Conservation (phyloP, 192 early-diverging fungal genomes). For the Dissophora globulifera region DNA sequence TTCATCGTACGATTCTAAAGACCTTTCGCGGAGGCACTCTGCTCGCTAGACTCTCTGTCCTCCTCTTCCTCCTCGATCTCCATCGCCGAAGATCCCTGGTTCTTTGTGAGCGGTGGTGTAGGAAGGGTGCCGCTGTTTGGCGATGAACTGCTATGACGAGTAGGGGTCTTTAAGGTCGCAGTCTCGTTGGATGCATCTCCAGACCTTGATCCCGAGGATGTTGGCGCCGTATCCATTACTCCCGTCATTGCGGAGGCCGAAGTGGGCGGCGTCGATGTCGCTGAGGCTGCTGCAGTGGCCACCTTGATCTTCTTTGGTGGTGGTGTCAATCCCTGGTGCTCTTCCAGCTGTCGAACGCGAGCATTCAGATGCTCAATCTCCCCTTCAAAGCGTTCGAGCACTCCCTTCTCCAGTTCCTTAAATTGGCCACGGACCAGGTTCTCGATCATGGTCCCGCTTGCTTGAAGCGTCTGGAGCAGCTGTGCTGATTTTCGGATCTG, state of each 20-base stretch:
- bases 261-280: constrained; percentile 6
- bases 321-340: constrained; percentile 44
- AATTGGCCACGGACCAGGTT: constrained; percentile 79
- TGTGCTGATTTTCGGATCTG: constrained; percentile 78
- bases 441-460: constrained; percentile 81
- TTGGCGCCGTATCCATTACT: not conserved
- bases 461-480: constrained; percentile 79
- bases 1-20: constrained; percentile 29
- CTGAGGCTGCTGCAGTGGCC: not conserved
- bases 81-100: constrained; percentile 28
- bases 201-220: not conserved
- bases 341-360: constrained; percentile 44
- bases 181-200: not conserved
- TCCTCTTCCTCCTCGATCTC: constrained; percentile 36
- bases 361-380: constrained; percentile 51
- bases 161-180: not conserved
- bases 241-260: constrained; percentile 33
- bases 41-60: not conserved
- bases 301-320: constrained; percentile 34
- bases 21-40: constrained; percentile 8
- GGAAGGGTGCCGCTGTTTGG: constrained; percentile 38
- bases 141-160: not conserved
- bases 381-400: constrained; percentile 62
- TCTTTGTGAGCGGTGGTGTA: constrained; percentile 40
- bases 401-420: constrained; percentile 74